Conservation (phyloP, 1,284 basidiomycete species). For the Ceratobasidium sp. region DNA sequence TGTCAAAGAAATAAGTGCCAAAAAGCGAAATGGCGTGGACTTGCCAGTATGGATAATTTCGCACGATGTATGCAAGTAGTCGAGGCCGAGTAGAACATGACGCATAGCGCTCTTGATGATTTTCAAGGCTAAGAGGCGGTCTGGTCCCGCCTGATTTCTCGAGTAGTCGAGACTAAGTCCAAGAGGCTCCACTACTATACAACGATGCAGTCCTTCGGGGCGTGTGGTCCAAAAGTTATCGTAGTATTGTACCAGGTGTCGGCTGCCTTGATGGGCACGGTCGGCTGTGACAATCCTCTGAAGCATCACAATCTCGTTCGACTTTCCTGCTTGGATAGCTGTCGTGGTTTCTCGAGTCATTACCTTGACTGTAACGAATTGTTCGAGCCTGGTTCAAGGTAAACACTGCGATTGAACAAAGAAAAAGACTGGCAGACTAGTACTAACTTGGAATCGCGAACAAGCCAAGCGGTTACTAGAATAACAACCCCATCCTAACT, state of each 20-base stretch:
- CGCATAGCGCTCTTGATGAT: constrained; percentile 97
- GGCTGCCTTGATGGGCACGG: neutral
- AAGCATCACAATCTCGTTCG: constrained; percentile 16
- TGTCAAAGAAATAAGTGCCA: neutral
- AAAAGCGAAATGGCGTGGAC: neutral
- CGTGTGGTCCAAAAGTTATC: neutral
- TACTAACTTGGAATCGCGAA: constrained; percentile 78
- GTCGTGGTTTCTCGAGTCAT: constrained; percentile 14
- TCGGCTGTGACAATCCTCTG: neutral
- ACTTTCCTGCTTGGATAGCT: neutral
- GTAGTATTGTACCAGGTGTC: constrained; percentile 2
- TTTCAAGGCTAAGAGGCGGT: constrained; percentile 86
- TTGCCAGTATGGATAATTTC: constrained; percentile 91
- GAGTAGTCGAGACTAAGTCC: neutral
- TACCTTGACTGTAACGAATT: constrained; percentile 1
- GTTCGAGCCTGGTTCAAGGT: neutral
- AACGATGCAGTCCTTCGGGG: neutral
- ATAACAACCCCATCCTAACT: constrained; percentile 96
- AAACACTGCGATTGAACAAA: neutral
- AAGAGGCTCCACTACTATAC: constrained; percentile 1
- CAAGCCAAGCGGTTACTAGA: constrained; percentile 88
- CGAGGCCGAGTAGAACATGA: constrained; percentile 93
- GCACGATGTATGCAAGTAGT: constrained; percentile 98
- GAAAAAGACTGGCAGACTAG: neutral
- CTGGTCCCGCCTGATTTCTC: neutral